Conservation (phyloP, 495 filamentous ascomycete species). For the Hamigera avellanea region DNA sequence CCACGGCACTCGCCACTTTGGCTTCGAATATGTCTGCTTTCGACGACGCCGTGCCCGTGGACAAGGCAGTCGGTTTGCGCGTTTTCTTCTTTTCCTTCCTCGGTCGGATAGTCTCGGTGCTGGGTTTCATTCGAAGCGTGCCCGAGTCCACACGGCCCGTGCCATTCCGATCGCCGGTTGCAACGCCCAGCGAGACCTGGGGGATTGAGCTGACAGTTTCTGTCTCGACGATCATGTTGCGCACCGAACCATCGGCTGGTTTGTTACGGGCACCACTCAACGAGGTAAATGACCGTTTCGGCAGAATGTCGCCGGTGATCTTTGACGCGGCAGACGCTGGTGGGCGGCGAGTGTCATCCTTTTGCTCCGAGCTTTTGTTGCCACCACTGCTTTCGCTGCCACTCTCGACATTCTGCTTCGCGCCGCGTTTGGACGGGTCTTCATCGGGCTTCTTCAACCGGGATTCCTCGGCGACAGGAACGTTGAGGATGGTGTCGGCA, state of each 20-base stretch:
- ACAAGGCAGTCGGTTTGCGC: slow-evolving; percentile 52
- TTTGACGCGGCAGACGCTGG: slow-evolving; percentile 9
- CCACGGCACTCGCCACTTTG: slow-evolving; percentile 88
- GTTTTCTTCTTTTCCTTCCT: slow-evolving; percentile 79
- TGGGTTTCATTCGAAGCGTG: slow-evolving; percentile 76
- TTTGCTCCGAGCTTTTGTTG: slow-evolving; percentile 28
- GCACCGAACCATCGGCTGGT: slow-evolving; percentile 60
- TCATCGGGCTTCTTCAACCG: slow-evolving; percentile 29
- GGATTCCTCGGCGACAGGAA: slow-evolving; percentile 17
- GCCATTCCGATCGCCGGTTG: slow-evolving; percentile 46
- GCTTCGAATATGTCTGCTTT: slow-evolving; percentile 98
- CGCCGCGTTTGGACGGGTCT: slow-evolving; percentile 23
- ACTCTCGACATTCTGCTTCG: slow-evolving; percentile 27
- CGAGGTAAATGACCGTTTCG: slow-evolving; percentile 38
- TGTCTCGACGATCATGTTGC: slow-evolving; percentile 96
- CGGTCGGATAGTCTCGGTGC: slow-evolving; percentile 86
- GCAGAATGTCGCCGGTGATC: slow-evolving; percentile 22
- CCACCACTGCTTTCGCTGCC: slow-evolving; percentile 38
- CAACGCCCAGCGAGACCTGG: slow-evolving; percentile 69
- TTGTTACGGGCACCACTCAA: slow-evolving; percentile 41
- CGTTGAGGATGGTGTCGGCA: slow-evolving; percentile 31
- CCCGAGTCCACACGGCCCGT: slow-evolving; percentile 45
- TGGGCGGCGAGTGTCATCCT: slow-evolving; percentile 23
- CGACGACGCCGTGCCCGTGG: slow-evolving; percentile 45
- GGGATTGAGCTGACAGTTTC: slow-evolving; percentile 90